Base-by-base conservation (phyloP, 2,329 filamentous ascomycete genomes). In the Ceratocystis cubensis region DNA sequence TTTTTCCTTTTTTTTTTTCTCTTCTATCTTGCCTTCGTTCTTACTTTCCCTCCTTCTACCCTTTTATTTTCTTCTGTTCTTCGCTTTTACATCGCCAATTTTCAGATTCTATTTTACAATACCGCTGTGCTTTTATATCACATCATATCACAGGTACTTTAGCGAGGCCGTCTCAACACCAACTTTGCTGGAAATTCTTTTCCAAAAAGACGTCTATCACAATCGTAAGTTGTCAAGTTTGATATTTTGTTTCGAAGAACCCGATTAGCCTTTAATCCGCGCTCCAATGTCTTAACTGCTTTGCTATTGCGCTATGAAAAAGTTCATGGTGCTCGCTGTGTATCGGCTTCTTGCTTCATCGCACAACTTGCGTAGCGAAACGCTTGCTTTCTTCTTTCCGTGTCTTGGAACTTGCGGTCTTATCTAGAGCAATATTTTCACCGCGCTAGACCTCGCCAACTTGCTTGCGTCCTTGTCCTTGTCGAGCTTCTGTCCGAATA, bases 261-360 rank as follows among this genome's bases (percentile, higher is more conserved):
- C 30, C 56, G 25, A 30, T 37, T 59, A 17, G 56, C 56, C 56
- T 59, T 33, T 25, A 33, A 10, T 30, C 28, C 56, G 56, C 56
- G 13, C 30, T 37, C 25, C 56, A 59, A 59, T 59, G 56, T 59
- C 56, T 59, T 37, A 37, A n/a, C 13, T 37, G 20, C 7, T 20
- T 37, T 37, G 20, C 3, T 30, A 37, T n/a, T 17, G 17, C 56
- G 56, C 25, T 37, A 41, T 59, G 13, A 37, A 59, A 59, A 30
- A n/a, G 17, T n/a, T n/a, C 15, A 59, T 30, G 33, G 13, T 37
- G 28, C 25, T 22, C 56, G 56, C 13, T 3, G 17, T 20, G 28
- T 37, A 37, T 59, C 56, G 56, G 56, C 56, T 59, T 59, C 28
- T 59, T 59, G 56, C 28, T 59, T 59, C 25, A 59, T 59, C 56